Evolutionary conservation across 129 eudicot genomes (phyloP).

Genomic region (Oenanthe sinensis): DNA sequence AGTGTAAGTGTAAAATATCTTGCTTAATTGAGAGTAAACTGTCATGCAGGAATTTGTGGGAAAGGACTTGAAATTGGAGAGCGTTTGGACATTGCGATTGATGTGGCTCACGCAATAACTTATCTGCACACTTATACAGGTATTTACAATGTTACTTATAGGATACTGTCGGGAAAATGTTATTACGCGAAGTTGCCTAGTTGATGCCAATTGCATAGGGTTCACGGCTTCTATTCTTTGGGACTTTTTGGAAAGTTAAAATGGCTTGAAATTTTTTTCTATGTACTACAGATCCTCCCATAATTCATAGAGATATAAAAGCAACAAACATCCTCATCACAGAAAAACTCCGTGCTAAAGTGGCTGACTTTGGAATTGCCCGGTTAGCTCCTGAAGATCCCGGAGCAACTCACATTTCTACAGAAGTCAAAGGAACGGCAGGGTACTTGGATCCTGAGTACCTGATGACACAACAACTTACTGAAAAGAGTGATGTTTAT

Average conservation of each 20-base stretch:
- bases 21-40: neutral
- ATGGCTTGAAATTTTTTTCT: neutral
- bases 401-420: slow-evolving; percentile 63
- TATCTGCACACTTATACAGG: slow-evolving; percentile 79
- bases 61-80: slow-evolving; percentile 59
- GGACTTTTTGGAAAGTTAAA: neutral
- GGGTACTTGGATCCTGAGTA: slow-evolving; percentile 94
- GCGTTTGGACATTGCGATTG: slow-evolving; percentile 68
- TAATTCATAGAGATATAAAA: slow-evolving; percentile 88
- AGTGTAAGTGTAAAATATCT: neutral
- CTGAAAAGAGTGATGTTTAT: slow-evolving; percentile 88
- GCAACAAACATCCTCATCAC: slow-evolving; percentile 72
- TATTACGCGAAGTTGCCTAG: neutral
- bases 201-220: neutral
- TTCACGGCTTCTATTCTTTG: neutral
- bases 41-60: slow-evolving; percentile 46
- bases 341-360: slow-evolving; percentile 74
- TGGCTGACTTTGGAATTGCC: slow-evolving; percentile 89
- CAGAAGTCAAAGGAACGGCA: slow-evolving; percentile 82
- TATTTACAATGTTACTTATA: slow-evolving; percentile 10
- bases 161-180: neutral
- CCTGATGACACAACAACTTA: slow-evolving; percentile 60
- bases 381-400: slow-evolving; percentile 49
- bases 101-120: slow-evolving; percentile 81
- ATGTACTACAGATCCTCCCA: slow-evolving; percentile 52